Conservation (phyloP, 139 green algal species). For the Micromonas commoda region DNA sequence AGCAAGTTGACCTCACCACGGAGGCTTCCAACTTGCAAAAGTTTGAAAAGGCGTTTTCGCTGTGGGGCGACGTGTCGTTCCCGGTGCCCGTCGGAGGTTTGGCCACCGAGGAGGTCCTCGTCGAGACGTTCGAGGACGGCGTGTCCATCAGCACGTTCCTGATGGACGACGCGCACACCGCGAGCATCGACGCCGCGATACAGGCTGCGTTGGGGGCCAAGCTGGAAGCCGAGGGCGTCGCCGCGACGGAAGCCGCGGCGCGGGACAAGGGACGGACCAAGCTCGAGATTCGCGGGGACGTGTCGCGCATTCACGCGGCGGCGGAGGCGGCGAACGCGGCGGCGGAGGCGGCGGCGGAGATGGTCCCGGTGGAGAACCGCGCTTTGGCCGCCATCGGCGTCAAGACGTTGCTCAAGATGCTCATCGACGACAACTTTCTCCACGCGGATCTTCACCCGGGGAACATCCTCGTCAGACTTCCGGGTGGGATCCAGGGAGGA, state of each 20-base stretch:
- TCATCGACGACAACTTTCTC: conserved; percentile 91
- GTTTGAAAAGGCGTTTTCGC: conserved; percentile 94
- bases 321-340: not conserved
- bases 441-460: conserved; percentile 85
- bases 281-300: too few relatives aligned
- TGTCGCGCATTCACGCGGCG: not conserved
- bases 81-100: conserved; percentile 62
- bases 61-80: conserved; percentile 63
- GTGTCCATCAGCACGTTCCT: conserved; percentile 72
- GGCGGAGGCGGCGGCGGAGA: not conserved
- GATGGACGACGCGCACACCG: conserved; percentile 36
- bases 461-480: conserved; percentile 74
- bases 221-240: not conserved
- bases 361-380: conserved; percentile 23
- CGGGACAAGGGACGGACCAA: too few relatives aligned
- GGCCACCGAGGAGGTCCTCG: conserved; percentile 62
- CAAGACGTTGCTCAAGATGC: conserved; percentile 54
- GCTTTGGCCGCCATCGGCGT: conserved; percentile 39
- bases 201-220: conserved; percentile 33
- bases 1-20: conserved; percentile 75
- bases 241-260: not conserved
- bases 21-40: conserved; percentile 81
- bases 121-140: conserved; percentile 90
- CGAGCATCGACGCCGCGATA: not conserved
- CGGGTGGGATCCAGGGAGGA: not conserved